Evolutionary conservation across 2,329 filamentous ascomycete genomes (phyloP).

Genomic region (Alternaria novae-zelandiae): DNA sequence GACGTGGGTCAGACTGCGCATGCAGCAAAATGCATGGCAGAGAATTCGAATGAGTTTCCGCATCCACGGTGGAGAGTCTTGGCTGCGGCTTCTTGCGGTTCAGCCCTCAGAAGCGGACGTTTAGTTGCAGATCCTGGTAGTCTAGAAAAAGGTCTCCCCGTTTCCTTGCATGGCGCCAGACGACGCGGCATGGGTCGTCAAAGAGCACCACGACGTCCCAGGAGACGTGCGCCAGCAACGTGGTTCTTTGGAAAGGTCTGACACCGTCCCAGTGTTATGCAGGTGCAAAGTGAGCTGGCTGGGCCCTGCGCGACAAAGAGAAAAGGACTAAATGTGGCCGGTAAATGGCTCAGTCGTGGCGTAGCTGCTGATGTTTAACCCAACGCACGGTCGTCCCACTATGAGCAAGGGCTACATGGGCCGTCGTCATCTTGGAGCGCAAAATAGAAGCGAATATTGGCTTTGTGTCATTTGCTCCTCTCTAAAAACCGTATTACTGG

Average conservation of each 20-base stretch:
- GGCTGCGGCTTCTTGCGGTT: slow-evolving; percentile 35
- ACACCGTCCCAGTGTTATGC: slow-evolving; percentile 15
- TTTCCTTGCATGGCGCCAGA: slow-evolving; percentile 30
- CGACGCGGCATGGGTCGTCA: slow-evolving; percentile 18
- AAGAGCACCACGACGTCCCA: slow-evolving; percentile 12
- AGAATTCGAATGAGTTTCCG: slow-evolving; percentile 20
- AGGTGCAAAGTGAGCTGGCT: slow-evolving; percentile 4
- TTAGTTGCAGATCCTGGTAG: slow-evolving; percentile 31
- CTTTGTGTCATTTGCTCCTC: slow-evolving; percentile 34
- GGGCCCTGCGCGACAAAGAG: slow-evolving; percentile 2
- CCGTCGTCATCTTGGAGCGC: slow-evolving; percentile 36
- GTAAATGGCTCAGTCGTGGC: slow-evolving; percentile 10
- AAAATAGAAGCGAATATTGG: slow-evolving; percentile 31
- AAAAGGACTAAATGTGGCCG: background rate
- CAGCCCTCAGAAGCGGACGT: slow-evolving; percentile 18
- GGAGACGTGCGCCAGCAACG: slow-evolving; percentile 20
- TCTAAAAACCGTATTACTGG: slow-evolving; percentile 16
- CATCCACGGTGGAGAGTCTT: slow-evolving; percentile 22
- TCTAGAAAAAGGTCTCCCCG: slow-evolving; percentile 32
- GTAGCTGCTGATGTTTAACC: slow-evolving; percentile 10
- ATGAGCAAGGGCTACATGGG: slow-evolving; percentile 29
- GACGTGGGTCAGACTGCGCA: slow-evolving; percentile 20
- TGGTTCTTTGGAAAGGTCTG: slow-evolving; percentile 12
- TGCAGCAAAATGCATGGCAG: slow-evolving; percentile 15
- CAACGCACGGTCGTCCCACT: slow-evolving; percentile 25